A percentile compares a stretch with the other conserved stretches of the same genome.
phyloP scores from a whole-genome alignment of 805 yeast genomes.

The Cyberlindnera americana region DNA sequence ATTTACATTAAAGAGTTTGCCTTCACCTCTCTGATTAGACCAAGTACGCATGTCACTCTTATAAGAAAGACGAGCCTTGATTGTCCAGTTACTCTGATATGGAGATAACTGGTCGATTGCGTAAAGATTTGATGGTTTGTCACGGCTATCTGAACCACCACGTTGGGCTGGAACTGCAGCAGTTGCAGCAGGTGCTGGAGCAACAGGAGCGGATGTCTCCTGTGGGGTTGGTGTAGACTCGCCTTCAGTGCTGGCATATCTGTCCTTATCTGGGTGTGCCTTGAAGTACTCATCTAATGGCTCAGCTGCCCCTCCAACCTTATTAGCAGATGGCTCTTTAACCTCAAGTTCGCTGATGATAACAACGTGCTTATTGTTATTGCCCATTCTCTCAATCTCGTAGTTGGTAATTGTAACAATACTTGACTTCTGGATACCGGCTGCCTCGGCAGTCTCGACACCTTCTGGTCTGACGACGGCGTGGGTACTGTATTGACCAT shows the following conservation, averaged over 20 bases:
- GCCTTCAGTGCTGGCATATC: conserved; percentile 13
- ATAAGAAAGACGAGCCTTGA: conserved; percentile 86
- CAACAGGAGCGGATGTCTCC: conserved; percentile 11
- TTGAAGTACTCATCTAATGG: conserved; percentile 55
- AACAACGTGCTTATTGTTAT: conserved; percentile 29
- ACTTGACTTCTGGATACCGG: conserved; percentile 44
- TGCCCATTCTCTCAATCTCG: conserved; percentile 39
- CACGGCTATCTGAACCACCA: conserved; percentile 3
- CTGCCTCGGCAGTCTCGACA: conserved; percentile 40
- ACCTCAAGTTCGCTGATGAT: conserved; percentile 24
- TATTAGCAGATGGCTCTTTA: conserved; percentile 35
- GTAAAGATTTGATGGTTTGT: conserved; percentile 43
- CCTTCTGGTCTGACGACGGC: conserved; percentile 51
- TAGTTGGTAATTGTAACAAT: conserved; percentile 40
- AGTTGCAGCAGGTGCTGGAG: conserved; percentile 10
- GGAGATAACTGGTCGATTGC: conserved; percentile 90
- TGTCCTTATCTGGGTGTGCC: conserved; percentile 54
- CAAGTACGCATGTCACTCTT: conserved; percentile 87
- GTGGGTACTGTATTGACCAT: conserved; percentile 48
- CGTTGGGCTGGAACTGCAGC: conserved; percentile 15
- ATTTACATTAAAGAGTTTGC: conserved; percentile 84
- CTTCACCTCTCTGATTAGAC: conserved; percentile 84
- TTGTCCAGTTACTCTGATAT: conserved; percentile 86
- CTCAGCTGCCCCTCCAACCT: conserved; percentile 35
- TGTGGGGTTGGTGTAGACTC: conserved; percentile 26